These are phyloP conservation scores for Penicillium lividum DNA, from an alignment of 495 filamentous ascomycete species.

Conservation along the genomic window DNA sequence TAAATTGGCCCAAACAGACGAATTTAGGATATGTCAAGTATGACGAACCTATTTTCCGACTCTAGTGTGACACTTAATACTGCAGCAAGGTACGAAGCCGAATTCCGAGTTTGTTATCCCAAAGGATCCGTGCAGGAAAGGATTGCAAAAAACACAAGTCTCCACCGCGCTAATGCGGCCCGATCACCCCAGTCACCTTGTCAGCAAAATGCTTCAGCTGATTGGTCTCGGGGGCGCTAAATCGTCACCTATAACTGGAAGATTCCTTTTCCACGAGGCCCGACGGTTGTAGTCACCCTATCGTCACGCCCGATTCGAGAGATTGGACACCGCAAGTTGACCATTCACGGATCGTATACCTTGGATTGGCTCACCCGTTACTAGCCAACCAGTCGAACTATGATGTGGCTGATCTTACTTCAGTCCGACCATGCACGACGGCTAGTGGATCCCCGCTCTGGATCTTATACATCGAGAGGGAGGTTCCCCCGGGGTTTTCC, in stretches of 20 bases:
- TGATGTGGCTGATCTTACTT: conserved; percentile 18
- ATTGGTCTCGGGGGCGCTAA: conserved; percentile 30
- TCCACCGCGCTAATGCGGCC: conserved; percentile 31
- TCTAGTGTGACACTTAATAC: not conserved
- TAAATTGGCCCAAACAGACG: not conserved
- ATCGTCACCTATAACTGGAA: conserved; percentile 24
- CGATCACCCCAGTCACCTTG: conserved; percentile 28
- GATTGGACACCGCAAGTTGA: conserved; percentile 1
- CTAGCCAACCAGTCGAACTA: not conserved
- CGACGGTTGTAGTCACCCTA: conserved; percentile 10
- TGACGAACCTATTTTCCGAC: not conserved
- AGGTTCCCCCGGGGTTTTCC: conserved; percentile 11
- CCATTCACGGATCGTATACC: conserved; percentile 4
- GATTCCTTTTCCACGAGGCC: not conserved
- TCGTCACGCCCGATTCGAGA: conserved; percentile 14
- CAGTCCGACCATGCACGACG: conserved; percentile 6
- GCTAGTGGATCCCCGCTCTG: conserved; percentile 19
- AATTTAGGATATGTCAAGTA: not conserved
- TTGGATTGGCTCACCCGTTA: conserved; percentile 19
- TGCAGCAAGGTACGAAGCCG: not conserved
- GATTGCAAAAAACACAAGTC: not conserved
- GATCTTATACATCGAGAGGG: conserved; percentile 21
- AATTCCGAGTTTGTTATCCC: not conserved
- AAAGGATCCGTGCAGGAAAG: not conserved
- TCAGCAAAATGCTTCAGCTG: conserved; percentile 9